phyloP scores from a whole-genome alignment of 495 filamentous ascomycete species.

The Trichoderma orchidacearum region DNA sequence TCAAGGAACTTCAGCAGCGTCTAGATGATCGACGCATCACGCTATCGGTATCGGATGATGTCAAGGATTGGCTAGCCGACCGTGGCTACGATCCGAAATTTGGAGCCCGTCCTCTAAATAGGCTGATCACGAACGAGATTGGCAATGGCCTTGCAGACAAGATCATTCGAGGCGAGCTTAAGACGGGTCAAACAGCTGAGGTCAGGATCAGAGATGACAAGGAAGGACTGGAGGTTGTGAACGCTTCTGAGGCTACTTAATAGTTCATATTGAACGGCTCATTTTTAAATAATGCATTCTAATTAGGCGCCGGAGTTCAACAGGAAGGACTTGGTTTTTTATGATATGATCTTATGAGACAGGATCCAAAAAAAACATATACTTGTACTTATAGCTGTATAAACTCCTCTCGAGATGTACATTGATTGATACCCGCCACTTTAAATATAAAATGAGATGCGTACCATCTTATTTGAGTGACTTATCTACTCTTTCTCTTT shows the following conservation, averaged over 20 bases:
- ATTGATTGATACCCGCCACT: background rate
- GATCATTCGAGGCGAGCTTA: conserved; percentile 78
- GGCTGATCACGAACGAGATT: conserved; percentile 78
- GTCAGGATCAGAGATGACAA: conserved; percentile 49
- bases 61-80: conserved; percentile 75
- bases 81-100: conserved; percentile 82
- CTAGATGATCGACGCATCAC: conserved; percentile 77
- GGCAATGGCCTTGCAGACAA: conserved; percentile 79
- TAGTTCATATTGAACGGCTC: background rate
- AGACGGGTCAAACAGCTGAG: conserved; percentile 53
- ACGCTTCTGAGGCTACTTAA: background rate
- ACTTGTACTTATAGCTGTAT: background rate
- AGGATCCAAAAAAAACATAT: background rate
- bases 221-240: conserved; percentile 31
- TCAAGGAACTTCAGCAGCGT: conserved; percentile 71
- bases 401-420: background rate
- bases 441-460: too few species aligned
- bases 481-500: too few species aligned
- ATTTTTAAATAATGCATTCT: too few species aligned
- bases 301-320: too few species aligned
- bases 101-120: conserved; percentile 86
- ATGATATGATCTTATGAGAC: too few species aligned
- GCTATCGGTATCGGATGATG: conserved; percentile 53
- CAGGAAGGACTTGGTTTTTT: too few species aligned
- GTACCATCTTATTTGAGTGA: too few species aligned